These are phyloP conservation scores for Neopestalotiopsis clavispora DNA, from an alignment of 2,329 filamentous ascomycete species.

Conservation along the genomic window DNA sequence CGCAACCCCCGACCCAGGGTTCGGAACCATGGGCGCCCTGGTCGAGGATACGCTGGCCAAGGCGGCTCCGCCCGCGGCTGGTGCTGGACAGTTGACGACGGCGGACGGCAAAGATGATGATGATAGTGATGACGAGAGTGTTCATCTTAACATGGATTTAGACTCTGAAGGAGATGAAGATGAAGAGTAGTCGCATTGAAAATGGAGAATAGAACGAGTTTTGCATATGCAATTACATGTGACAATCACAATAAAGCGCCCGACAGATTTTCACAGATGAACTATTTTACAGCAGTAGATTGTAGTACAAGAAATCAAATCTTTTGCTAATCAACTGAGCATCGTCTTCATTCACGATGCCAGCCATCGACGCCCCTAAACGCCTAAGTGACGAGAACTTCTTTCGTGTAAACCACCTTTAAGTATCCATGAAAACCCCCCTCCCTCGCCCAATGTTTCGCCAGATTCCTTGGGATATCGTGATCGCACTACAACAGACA, in stretches of 20 bases:
- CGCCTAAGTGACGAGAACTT: background rate
- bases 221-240: background rate
- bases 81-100: background rate
- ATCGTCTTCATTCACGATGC: background rate
- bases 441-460: background rate
- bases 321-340: background rate
- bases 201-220: background rate
- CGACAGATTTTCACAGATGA: background rate
- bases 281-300: background rate
- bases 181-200: background rate
- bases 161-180: constrained; percentile 36
- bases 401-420: background rate
- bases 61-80: background rate
- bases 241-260: background rate
- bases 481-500: background rate
- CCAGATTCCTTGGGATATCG: background rate
- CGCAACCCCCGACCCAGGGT: constrained; percentile 20
- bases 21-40: constrained; percentile 16
- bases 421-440: background rate
- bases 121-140: constrained; percentile 55
- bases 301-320: background rate
- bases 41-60: constrained; percentile 16
- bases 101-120: constrained; percentile 43
- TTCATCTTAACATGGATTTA: constrained; percentile 64
- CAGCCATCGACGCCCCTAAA: background rate